Base-by-base conservation (phyloP, 768 basidiomycete genomes). In the Gymnopilus dilepis region DNA sequence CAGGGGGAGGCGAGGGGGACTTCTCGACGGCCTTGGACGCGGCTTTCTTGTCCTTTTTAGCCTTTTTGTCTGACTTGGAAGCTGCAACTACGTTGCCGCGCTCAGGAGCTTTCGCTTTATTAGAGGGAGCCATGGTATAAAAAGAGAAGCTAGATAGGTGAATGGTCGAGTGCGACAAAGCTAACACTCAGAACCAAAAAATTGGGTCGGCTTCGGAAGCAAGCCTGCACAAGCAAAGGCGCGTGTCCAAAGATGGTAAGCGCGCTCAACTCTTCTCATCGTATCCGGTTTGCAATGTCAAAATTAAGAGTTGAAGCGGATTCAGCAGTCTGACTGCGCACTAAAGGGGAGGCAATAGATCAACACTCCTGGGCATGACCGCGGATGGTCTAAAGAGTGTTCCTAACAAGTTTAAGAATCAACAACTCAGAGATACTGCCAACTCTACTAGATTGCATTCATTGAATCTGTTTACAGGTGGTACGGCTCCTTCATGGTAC, bases 181-280 rank as follows among this genome's bases (percentile, higher is more conserved):
- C 54, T 50, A 53, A 60, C 8, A 38, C 33, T 21, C 38, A 45
- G 31, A 51, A n/a, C 37, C 31, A 65, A 63, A 65, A 61, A 56
- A 61, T 65, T 56, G 53, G 59, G 37, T 31, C 30, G 53, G 33
- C 65, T 59, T 65, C 26, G 11, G 56, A 22, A 33, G 42, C 60
- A 59, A 68, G 57, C 58, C 65, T 2, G 53, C 19, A 38, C 67
- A 67, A 67, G 64, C 47, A 70, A 8, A 26, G 38, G 34, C 40
- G 52, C 12, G 8, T 19, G 7, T 28, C 60, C 43, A 7, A 22
- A 50, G 51, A 51, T n/a, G 60, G 28, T 38, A 56, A 13, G 22
- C 56, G 24, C 26, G 28, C 28, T 37, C 11, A 37, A 37, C 34
- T 37, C 9, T 15, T 37, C 8, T 37, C n/a, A n/a, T n/a, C n/a